These are phyloP conservation scores for Penicillium aurantiogriseum DNA, from an alignment of 2,329 filamentous ascomycete genomes.

Conservation along the genomic window DNA sequence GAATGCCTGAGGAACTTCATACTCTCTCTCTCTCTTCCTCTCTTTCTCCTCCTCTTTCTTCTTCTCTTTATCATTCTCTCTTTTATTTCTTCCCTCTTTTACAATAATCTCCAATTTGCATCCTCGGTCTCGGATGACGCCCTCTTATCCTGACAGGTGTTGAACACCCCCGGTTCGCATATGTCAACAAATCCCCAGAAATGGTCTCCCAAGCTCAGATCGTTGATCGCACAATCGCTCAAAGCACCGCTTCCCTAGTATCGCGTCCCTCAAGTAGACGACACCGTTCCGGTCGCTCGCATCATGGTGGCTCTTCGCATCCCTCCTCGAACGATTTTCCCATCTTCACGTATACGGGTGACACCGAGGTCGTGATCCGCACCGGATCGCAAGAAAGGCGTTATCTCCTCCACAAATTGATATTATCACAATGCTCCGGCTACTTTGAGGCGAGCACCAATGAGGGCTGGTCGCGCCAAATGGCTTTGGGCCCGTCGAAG, in stretches of 20 bases:
- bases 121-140: constrained; percentile 11
- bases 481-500: constrained; percentile 46
- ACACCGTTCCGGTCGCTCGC: constrained; percentile 77
- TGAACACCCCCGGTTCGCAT: constrained; percentile 6
- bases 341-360: constrained; percentile 82
- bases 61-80: background rate
- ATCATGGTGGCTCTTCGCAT: constrained; percentile 69
- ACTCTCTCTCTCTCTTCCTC: background rate
- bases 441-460: constrained; percentile 84
- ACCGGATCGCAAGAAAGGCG: constrained; percentile 70
- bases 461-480: constrained; percentile 66
- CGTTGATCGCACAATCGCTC: constrained; percentile 55
- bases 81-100: background rate
- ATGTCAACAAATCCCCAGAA: constrained; percentile 14
- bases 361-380: constrained; percentile 83
- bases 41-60: background rate
- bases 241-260: constrained; percentile 61
- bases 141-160: constrained; percentile 15
- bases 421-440: constrained; percentile 82
- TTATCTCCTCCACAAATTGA: constrained; percentile 84
- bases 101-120: background rate
- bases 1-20: background rate
- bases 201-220: constrained; percentile 47
- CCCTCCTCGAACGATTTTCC: constrained; percentile 87
- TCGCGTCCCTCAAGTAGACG: constrained; percentile 63